Evolutionary conservation across 805 yeast genomes (phyloP), one percentile per base, ranked within the genome.

Genomic region (Saccharomycopsis olivae): DNA sequence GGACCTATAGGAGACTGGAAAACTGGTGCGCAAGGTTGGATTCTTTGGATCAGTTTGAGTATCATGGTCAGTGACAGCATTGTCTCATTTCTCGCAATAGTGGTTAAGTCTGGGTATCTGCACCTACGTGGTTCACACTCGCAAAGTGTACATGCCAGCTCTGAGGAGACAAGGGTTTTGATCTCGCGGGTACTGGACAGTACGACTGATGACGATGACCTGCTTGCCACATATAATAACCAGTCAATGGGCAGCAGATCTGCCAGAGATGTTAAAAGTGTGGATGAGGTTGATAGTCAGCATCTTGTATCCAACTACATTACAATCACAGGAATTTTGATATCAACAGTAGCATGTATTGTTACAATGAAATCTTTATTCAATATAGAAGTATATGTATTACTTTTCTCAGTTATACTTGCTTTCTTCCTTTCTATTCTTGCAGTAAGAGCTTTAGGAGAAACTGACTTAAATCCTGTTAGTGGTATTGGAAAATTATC

Each of bases 11-110:
- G 82, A 54, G 95, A 87, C 59, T 92, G 96, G 96, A 78, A 83
- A 51, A 69, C 73, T 19, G 97, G 97, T 3, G 83, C 88, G 1
- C 96, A 89, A 54, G 98, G 97, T 5, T 89, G 98, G 98, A 85
- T 92, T 40, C 65, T 89, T 56, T 89, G 98, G 98, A 66, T 87
- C 40, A 78, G 94, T 55, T 68, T 89, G 49, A 78, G 96, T 18
- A 86, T 88, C 36, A 89, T 89, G 98, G 85, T 89, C 15, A 78
- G 85, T 36, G 98, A 89, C 55, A 82, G 95, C 6, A 64, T 85
- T 3, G 84, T 88, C 3, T 80, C 94, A 2, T 82, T 89, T 51
- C 46, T 73, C 0, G 81, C 81, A 3, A 75, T 81, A 4, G 65
- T 76, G 1, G 47, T 57, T 2, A 72, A 63, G 45, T 71, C 79